Base-by-base conservation (phyloP, 2,329 filamentous ascomycete genomes). In the Malbranchea zuffiana region DNA sequence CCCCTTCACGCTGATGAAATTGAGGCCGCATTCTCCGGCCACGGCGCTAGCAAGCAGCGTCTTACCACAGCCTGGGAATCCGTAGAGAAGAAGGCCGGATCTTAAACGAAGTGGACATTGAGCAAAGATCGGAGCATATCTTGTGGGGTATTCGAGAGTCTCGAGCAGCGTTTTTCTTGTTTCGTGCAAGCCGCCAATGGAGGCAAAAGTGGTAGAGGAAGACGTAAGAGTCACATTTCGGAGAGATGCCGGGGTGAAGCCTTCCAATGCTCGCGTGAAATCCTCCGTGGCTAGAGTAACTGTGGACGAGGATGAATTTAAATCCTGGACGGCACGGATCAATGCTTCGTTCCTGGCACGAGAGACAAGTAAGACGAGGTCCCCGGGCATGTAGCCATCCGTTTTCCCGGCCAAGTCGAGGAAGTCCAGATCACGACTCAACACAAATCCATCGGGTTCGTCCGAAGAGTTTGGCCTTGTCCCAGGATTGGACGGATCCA, bases 1-100 rank as follows among this genome's bases (percentile, higher is more conserved):
- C 0, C 90, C 90, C 63, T 98, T 98, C 53, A 98, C 90, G 26
- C 80, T 87, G 60, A 98, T 98, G 61, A 98, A 98, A 60, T 98
- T 98, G 43, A 98, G 76, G 0, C 88, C 88, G 53, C 88, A 96
- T 63, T 98, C 90, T 39, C 88, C 88, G 8, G 92, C 90, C n/a
- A 98, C 88, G 0, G 90, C 90, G 40, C 84, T 93, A 13, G 92
- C 90, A 6, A 98, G 75, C 6, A 98, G 71, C 0, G 90, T 98
- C 63, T 98, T 98, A 44, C 92, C 92, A 53, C 90, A 96, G 2
- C 90, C 90, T 0, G 90, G 90, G 52, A 82, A 96, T 18, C 90
- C 90, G 55, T 98, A 98, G 0, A 98, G 71, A 3, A 98, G 70
- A 2, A 98, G 71, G 36, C 90, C 90, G 5, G 88, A 96, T 7